Percentiles rank a stretch among this genome's conserved stretches.
Conservation (phyloP, 78 protist genomes). For the Tieghemostelium lacteum region DNA sequence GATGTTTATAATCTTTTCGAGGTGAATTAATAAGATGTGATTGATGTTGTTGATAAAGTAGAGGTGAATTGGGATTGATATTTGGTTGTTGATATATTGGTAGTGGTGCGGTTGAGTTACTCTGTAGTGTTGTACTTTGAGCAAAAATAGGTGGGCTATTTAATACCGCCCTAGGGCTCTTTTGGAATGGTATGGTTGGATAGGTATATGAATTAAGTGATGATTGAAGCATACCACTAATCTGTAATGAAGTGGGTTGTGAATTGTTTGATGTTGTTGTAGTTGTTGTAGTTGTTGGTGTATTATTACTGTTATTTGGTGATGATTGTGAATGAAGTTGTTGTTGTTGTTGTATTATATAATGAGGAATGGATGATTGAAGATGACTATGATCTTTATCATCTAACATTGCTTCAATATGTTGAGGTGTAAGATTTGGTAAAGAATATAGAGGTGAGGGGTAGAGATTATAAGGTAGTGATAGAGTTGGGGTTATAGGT, state of each 20-base stretch:
- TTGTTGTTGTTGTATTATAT: slow-evolving; percentile 1
- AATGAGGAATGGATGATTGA: too few relatives aligned
- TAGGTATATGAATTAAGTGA: too few relatives aligned
- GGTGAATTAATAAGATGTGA: too few relatives aligned
- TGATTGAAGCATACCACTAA: too few relatives aligned
- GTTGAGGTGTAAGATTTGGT: slow-evolving; percentile 23
- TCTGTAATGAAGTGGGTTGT: too few relatives aligned
- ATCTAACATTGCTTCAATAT: slow-evolving; percentile 16
- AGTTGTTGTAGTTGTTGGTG: slow-evolving; percentile 2
- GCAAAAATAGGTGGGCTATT: too few relatives aligned
- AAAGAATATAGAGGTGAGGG: slow-evolving; percentile 42
- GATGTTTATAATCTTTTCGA: too few relatives aligned
- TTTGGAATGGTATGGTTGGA: too few relatives aligned
- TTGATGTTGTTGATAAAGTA: slow-evolving; percentile 7
- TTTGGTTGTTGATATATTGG: neutral
- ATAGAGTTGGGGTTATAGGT: slow-evolving; percentile 2
- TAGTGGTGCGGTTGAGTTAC: neutral
- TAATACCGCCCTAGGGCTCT: too few relatives aligned
- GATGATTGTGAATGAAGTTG: neutral
- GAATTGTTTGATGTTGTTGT: slow-evolving; percentile 6
- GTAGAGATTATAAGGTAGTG: neutral
- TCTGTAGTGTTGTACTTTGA: too few relatives aligned
- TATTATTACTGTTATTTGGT: too few relatives aligned
- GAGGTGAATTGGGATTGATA: neutral
- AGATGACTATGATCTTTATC: slow-evolving; percentile 26